Base-by-base conservation (phyloP, 73 alveolate species). In the Loxodes magnus region DNA sequence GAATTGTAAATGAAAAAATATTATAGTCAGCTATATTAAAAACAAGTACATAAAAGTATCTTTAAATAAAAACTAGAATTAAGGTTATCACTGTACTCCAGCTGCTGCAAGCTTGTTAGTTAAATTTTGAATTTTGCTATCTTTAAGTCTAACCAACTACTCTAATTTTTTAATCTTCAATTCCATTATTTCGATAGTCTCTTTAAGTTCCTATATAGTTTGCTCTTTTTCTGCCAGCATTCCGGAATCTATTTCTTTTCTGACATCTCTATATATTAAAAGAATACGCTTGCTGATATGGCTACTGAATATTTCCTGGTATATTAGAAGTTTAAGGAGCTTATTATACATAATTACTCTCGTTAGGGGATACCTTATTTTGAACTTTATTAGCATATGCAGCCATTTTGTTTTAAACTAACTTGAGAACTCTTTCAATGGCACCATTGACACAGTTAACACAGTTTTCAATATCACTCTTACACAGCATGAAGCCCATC, bases 181-280 rank as follows among this genome's bases (percentile, higher is more conserved):
- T 5, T 44, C 59, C 53, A 44, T 7, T 5, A 44, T 44, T 25
- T 44, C 59, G 22, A 44, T 19, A 9, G 59, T 44, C 12, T 44
- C 59, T 25, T 23, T 44, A 17, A 44, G 53, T 5, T 44, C 59
- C 41, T 31, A 10, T 31, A 31, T 31, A 9, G n/a, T n/a, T n/a
- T 31, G 41, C 41, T 31, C 41, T n/a, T 31, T 31, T 31, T 31
- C 41, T 31, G 9, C n/a, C 41, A 31, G n/a, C 9, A 10, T n/a
- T 31, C n/a, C n/a, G n/a, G n/a, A n/a, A n/a, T n/a, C n/a, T n/a
- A n/a, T n/a, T n/a, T n/a, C n/a, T n/a, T n/a, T n/a, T n/a, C n/a
- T n/a, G n/a, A n/a, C n/a, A n/a, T n/a, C n/a, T n/a, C n/a, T n/a
- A n/a, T n/a, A n/a, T n/a, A n/a, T n/a, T n/a, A n/a, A n/a, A n/a